These are phyloP conservation scores for Saprolegnia parasitica DNA, from an alignment of 352 stramenopile genomes.

Conservation along the genomic window DNA sequence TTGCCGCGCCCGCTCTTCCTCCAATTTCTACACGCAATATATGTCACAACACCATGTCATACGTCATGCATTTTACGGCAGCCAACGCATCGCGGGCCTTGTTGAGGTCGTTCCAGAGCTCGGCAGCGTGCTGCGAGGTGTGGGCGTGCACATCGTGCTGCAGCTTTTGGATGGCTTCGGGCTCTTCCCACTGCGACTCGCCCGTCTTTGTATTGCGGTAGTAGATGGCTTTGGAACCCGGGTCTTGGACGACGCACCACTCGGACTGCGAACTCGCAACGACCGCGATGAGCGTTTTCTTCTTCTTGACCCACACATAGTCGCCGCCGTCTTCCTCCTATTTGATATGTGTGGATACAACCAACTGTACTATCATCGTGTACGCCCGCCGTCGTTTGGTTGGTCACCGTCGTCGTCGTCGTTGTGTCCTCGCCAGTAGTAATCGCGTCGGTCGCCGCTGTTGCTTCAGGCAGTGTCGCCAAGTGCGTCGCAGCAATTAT, in stretches of 20 bases:
- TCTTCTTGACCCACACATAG: conserved; percentile 76
- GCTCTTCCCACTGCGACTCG: conserved; percentile 65
- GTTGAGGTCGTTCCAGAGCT: conserved; percentile 58
- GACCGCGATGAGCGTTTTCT: conserved; percentile 62
- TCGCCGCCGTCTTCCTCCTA: conserved; percentile 46
- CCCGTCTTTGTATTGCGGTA: conserved; percentile 67
- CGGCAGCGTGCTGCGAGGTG: conserved; percentile 48
- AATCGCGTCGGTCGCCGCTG: neutral
- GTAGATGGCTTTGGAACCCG: conserved; percentile 52
- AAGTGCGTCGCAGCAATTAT: neutral
- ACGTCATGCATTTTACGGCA: conserved; percentile 15
- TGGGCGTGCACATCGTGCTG: conserved; percentile 44
- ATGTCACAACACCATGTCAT: neutral
- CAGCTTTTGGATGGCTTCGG: conserved; percentile 52
- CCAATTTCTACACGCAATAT: conserved; percentile 17
- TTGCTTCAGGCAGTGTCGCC: neutral
- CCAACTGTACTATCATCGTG: no score
- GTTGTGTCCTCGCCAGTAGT: neutral
- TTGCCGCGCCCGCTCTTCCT: conserved; percentile 20
- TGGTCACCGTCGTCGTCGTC: neutral
- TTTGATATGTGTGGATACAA: no score
- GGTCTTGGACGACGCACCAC: conserved; percentile 60
- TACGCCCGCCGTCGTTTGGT: neutral
- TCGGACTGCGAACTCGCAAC: conserved; percentile 52
- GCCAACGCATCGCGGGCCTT: conserved; percentile 40